These are phyloP conservation scores for Populus euphratica DNA, from an alignment of 345 rosid genomes.

Conservation along the genomic window DNA sequence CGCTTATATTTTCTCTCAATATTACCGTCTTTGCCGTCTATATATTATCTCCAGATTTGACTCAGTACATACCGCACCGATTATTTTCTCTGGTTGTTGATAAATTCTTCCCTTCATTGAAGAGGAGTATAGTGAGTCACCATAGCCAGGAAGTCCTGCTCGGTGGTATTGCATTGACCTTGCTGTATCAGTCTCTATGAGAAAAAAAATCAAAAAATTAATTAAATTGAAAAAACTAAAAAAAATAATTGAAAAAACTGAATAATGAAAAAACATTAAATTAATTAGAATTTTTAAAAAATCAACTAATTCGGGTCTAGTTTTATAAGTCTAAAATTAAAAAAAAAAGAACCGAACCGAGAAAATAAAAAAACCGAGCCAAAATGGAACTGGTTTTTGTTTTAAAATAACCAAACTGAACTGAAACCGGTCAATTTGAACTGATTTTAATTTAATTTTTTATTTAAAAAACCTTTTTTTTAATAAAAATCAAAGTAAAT, in stretches of 20 bases:
- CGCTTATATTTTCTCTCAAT: background rate
- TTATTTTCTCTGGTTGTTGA: background rate
- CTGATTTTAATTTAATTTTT: accelerated
- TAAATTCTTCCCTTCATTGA: background rate
- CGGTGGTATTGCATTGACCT: no score
- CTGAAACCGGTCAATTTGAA: accelerated
- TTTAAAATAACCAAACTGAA: no score
- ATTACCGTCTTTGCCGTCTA: background rate
- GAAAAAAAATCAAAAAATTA: no score
- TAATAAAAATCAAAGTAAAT: no score
- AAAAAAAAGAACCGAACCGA: no score
- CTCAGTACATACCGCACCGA: background rate
- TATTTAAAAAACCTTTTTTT: no score
- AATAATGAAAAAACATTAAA: no score
- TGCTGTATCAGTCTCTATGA: no score
- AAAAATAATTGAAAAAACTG: no score
- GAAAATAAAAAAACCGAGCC: no score
- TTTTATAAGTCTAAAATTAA: accelerated
- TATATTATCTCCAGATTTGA: background rate
- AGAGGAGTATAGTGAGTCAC: background rate
- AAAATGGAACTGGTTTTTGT: accelerated
- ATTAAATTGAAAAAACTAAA: accelerated
- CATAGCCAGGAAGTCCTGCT: background rate
- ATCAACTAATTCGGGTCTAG: accelerated
- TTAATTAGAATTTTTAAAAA: no score